phyloP scores from a whole-genome alignment of 345 rosid genomes.

The Eucalyptus camaldulensis region DNA sequence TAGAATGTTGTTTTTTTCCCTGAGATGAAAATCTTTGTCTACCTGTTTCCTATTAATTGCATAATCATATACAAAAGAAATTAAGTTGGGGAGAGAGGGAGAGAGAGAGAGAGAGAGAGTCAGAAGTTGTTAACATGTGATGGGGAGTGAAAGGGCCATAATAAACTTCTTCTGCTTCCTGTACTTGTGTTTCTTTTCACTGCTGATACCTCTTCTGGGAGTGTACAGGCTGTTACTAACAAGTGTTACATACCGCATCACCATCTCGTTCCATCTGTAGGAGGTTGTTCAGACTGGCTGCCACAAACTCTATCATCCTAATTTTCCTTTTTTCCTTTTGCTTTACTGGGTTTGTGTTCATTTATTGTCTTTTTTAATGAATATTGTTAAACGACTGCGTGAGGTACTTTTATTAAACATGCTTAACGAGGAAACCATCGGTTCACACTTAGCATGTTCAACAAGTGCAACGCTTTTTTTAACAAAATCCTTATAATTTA shows the following conservation, averaged over 20 bases:
- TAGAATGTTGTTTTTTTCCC: not conserved
- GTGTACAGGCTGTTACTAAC: not conserved
- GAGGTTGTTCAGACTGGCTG: not conserved
- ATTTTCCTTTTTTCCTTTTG: not conserved
- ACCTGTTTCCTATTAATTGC: not conserved
- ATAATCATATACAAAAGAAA: not conserved
- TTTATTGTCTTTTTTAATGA: not conserved
- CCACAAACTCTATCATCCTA: not conserved
- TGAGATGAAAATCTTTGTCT: not conserved
- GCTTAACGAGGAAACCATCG: not conserved
- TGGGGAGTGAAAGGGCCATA: not conserved
- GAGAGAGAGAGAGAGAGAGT: not conserved
- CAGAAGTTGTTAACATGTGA: not conserved
- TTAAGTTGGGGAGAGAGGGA: not conserved
- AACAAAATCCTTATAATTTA: not conserved
- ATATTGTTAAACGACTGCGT: not conserved
- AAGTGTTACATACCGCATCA: not conserved
- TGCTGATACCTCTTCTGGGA: not conserved
- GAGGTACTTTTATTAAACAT: not conserved
- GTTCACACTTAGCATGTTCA: not conserved
- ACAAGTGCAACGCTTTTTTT: not conserved
- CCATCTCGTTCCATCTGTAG: not conserved
- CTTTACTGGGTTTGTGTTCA: not conserved
- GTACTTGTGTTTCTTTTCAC: not conserved
- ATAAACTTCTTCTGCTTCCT: not conserved